phyloP scores from a whole-genome alignment of 1,284 basidiomycete species.

The Cryptococcus wingfieldii region DNA sequence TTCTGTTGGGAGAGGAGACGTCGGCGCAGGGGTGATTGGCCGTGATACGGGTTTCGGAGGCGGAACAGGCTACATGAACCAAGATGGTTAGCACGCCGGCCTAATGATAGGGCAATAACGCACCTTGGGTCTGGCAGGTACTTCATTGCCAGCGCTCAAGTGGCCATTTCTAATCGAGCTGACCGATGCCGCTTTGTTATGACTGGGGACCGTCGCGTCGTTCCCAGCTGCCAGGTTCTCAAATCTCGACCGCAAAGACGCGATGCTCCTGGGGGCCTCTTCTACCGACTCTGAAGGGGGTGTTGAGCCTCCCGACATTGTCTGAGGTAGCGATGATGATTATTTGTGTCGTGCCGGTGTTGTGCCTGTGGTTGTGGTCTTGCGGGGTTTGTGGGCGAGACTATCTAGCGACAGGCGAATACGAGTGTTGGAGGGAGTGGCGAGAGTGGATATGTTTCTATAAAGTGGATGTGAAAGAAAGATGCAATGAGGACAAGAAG shows the following conservation, averaged over 20 bases:
- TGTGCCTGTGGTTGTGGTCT: background rate
- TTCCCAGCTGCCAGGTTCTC: slow-evolving; percentile 26
- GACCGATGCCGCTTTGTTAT: background rate
- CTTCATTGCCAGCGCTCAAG: background rate
- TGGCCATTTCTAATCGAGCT: background rate
- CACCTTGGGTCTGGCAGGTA: background rate
- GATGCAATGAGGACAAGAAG: background rate
- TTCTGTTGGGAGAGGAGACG: background rate
- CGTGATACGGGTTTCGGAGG: slow-evolving; percentile 8
- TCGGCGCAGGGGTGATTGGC: slow-evolving; percentile 3
- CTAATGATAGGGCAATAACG: background rate
- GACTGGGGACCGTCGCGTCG: background rate
- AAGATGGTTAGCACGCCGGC: background rate
- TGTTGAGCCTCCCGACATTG: background rate
- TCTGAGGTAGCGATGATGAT: background rate
- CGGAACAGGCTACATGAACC: background rate
- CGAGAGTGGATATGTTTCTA: background rate
- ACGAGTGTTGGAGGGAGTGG: no score
- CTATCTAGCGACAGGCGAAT: background rate
- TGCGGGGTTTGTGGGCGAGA: background rate
- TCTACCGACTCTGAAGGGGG: slow-evolving; percentile 4
- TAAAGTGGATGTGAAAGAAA: background rate
- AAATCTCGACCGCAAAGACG: slow-evolving; percentile 35
- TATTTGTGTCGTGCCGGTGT: background rate
- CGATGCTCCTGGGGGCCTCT: slow-evolving; percentile 26